These are phyloP conservation scores for Fusarium pseudoanthophilum DNA, from an alignment of 2,329 filamentous ascomycete genomes.

Conservation along the genomic window DNA sequence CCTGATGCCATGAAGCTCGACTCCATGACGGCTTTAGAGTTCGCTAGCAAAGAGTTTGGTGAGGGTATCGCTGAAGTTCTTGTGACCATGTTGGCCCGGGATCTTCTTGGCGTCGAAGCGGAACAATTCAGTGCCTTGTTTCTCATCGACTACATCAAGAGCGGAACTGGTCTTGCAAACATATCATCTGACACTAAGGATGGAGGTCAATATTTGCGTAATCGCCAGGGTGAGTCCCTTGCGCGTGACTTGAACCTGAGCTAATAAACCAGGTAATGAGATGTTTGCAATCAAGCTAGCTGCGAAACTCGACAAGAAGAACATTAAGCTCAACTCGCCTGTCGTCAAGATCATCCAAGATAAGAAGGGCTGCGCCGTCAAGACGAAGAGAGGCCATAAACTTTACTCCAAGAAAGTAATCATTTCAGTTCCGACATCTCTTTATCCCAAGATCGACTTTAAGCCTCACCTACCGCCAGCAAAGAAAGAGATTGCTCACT, in stretches of 20 bases:
- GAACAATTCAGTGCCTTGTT: conserved; percentile 1
- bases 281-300: background rate
- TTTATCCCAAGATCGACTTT: background rate
- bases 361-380: background rate
- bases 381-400: background rate
- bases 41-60: background rate
- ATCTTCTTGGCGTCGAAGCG: background rate
- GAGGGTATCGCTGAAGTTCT: fast-evolving
- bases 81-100: background rate
- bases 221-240: conserved; percentile 18
- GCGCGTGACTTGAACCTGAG: background rate
- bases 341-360: background rate
- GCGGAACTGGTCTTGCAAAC: conserved; percentile 10
- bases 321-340: background rate
- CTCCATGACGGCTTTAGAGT: background rate
- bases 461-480: background rate
- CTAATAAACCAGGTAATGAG: background rate
- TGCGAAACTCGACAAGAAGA: background rate
- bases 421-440: background rate
- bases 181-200: conserved; percentile 10
- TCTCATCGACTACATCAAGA: conserved; percentile 28
- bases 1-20: background rate
- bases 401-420: background rate
- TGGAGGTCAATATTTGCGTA: conserved; percentile 26
- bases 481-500: background rate